A percentile compares a stretch with the other conserved stretches of the same genome.
These are phyloP conservation scores for Populus hybrid DNA, from an alignment of 441 rosid genomes.

Conservation along the genomic window DNA sequence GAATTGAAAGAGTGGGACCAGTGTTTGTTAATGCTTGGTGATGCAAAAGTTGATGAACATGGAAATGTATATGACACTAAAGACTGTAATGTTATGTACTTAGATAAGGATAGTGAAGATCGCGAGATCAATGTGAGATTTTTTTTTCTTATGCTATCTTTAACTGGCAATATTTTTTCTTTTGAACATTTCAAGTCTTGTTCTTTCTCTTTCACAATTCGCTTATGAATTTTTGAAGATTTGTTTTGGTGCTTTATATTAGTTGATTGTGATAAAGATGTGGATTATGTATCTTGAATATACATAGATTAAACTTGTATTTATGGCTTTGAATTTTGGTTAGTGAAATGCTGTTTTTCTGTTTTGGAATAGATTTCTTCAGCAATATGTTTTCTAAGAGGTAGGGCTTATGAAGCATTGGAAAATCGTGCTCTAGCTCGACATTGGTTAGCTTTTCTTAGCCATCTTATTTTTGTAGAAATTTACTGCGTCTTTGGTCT, in stretches of 20 bases:
- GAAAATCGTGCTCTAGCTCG: slow-evolving; percentile 90
- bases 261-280: neutral
- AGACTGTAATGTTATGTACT: slow-evolving; percentile 56
- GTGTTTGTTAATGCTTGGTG: slow-evolving; percentile 83
- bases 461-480: neutral
- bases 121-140: slow-evolving; percentile 79
- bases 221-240: neutral
- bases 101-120: slow-evolving; percentile 90
- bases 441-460: slow-evolving; percentile 51
- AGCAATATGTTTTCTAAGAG: slow-evolving; percentile 87
- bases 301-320: neutral
- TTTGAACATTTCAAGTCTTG: neutral
- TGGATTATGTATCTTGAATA: neutral
- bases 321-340: neutral
- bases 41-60: slow-evolving; percentile 81
- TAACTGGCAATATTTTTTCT: neutral
- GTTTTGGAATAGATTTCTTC: slow-evolving; percentile 59
- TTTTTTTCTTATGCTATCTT: neutral
- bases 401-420: slow-evolving; percentile 86
- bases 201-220: neutral
- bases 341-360: slow-evolving; percentile 5
- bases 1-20: slow-evolving; percentile 98
- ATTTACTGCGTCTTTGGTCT: neutral
- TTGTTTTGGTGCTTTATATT: neutral
- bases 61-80: slow-evolving; percentile 75